These are phyloP conservation scores for Nannochloropsis gaditana DNA, from an alignment of 108 stramenopile species.

Conservation along the genomic window DNA sequence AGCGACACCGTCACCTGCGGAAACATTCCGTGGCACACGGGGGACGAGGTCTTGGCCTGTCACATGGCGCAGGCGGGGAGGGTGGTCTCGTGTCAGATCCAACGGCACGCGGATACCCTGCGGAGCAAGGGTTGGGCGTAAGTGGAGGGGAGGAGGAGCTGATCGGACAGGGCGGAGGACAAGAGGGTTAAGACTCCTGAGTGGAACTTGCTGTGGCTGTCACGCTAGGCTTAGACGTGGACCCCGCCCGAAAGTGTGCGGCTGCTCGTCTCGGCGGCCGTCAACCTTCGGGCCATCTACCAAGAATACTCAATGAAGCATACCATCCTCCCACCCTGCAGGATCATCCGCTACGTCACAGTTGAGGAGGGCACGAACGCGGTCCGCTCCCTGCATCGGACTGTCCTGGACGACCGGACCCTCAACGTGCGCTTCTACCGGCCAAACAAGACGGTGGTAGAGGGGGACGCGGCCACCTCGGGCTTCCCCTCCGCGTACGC, in stretches of 20 bases:
- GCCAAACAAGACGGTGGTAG: background rate
- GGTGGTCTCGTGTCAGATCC: slow-evolving; percentile 47
- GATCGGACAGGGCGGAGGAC: background rate
- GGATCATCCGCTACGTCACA: background rate
- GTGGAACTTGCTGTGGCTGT: no score
- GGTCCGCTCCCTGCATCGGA: slow-evolving; percentile 11
- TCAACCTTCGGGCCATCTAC: background rate
- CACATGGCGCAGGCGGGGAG: slow-evolving; percentile 47
- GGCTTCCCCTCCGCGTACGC: background rate
- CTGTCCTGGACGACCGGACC: background rate
- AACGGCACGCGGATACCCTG: slow-evolving; percentile 53
- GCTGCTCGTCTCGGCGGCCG: background rate
- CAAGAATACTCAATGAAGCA: background rate
- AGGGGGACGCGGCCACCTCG: background rate
- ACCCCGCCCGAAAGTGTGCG: background rate
- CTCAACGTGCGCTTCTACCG: slow-evolving; percentile 2
- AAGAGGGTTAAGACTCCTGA: no score
- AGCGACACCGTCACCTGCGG: slow-evolving; percentile 24
- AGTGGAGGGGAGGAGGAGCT: slow-evolving; percentile 27
- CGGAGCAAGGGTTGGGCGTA: slow-evolving; percentile 56
- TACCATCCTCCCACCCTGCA: background rate
- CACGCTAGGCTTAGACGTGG: no score
- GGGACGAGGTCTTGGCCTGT: slow-evolving; percentile 42
- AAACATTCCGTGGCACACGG: slow-evolving; percentile 52
- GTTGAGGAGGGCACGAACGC: background rate